A percentile compares a stretch with the other conserved stretches of the same genome.
Evolutionary conservation across 1,139 yeast species (phyloP).

Genomic region (Saccharomyces pastorianus): DNA sequence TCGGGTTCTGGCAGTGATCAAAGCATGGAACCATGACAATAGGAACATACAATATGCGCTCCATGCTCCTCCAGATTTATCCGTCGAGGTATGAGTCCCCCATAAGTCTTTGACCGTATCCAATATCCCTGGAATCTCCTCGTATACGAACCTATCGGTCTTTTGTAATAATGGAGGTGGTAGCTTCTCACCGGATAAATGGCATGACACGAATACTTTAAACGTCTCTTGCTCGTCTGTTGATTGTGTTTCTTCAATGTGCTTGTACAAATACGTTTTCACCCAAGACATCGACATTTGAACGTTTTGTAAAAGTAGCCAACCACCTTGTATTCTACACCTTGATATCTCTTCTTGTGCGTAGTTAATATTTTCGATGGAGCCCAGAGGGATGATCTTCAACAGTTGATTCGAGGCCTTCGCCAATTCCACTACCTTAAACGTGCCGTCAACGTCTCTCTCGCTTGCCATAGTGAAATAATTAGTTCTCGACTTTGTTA

Average conservation of each 20-base stretch:
- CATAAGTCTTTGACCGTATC: slow-evolving; percentile 39
- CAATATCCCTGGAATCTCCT: slow-evolving; percentile 55
- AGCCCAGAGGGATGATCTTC: slow-evolving; percentile 61
- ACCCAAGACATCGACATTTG: slow-evolving; percentile 68
- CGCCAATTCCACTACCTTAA: slow-evolving; percentile 44
- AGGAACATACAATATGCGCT: slow-evolving; percentile 45
- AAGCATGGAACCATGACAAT: slow-evolving; percentile 62
- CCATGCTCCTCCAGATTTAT: slow-evolving; percentile 34
- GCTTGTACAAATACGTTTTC: slow-evolving; percentile 27
- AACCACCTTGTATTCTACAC: slow-evolving; percentile 43
- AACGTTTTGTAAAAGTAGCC: slow-evolving; percentile 76
- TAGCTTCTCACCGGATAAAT: slow-evolving; percentile 24
- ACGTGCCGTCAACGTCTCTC: slow-evolving; percentile 61
- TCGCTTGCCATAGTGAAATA: slow-evolving; percentile 47
- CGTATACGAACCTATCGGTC: slow-evolving; percentile 32
- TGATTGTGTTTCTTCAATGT: slow-evolving; percentile 6
- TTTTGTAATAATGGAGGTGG: slow-evolving; percentile 46
- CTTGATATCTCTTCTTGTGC: slow-evolving; percentile 49
- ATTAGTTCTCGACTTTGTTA: slow-evolving; percentile 3
- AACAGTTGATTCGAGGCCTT: slow-evolving; percentile 26
- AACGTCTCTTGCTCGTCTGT: background rate
- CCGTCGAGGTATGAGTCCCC: slow-evolving; percentile 11
- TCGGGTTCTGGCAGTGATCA: slow-evolving; percentile 50
- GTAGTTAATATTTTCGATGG: slow-evolving; percentile 52
- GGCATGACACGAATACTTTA: slow-evolving; percentile 8